Conservation (phyloP, 148 eudicot species). For the Mesembryanthemum crystallinum region DNA sequence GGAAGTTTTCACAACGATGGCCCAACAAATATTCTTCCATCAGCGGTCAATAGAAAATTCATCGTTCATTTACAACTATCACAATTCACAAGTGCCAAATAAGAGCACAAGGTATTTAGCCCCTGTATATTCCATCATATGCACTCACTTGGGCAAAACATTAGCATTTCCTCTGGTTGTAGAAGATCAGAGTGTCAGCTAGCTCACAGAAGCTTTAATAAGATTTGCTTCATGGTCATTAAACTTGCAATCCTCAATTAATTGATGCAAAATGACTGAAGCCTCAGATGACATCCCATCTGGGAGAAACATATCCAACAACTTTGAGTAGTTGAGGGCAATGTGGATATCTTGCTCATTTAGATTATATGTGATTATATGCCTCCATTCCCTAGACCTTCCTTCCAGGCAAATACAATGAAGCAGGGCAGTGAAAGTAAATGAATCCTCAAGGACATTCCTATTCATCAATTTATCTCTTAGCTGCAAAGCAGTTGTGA, state of each 20-base stretch:
- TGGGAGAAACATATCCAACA: conserved; percentile 50
- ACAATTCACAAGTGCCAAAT: no score
- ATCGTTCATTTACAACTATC: no score
- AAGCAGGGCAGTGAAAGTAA: conserved; percentile 59
- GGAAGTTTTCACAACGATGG: not conserved
- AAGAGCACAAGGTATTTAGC: no score
- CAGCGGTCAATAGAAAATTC: no score
- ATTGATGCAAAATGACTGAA: conserved; percentile 54
- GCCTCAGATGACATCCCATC: conserved; percentile 47
- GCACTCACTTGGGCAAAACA: conserved; percentile 6
- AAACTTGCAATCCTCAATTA: conserved; percentile 43
- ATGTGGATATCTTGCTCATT: conserved; percentile 46
- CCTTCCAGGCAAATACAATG: conserved; percentile 79
- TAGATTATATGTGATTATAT: conserved; percentile 43
- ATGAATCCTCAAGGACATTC: conserved; percentile 50
- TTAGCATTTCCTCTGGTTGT: not conserved
- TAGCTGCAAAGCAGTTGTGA: conserved; percentile 53
- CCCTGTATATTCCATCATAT: not conserved
- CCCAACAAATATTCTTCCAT: not conserved
- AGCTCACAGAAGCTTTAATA: conserved; percentile 32
- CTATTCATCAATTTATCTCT: conserved; percentile 45
- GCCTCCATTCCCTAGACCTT: conserved; percentile 66
- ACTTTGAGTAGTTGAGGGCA: conserved; percentile 53
- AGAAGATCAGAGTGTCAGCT: not conserved
- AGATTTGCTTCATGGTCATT: conserved; percentile 22